Evolutionary conservation across 345 rosid species (phyloP).

Genomic region (Gossypium anomalum): DNA sequence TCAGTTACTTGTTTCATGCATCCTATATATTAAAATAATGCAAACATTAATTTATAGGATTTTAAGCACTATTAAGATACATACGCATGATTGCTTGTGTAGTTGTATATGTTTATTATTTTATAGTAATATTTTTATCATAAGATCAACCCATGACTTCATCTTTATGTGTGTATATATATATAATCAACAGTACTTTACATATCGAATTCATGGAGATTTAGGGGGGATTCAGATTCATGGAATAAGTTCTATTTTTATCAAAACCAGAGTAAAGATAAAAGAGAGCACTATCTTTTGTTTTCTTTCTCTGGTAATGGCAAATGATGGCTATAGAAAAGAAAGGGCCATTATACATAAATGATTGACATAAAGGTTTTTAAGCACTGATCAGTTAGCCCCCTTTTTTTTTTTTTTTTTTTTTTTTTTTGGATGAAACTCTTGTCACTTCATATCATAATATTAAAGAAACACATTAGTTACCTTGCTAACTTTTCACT

Average conservation of each 20-base stretch:
- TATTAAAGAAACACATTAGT: conserved; percentile 4
- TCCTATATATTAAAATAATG: background rate
- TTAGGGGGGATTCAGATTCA: background rate
- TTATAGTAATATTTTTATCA: background rate
- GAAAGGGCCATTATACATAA: conserved; percentile 21
- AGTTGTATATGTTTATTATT: background rate
- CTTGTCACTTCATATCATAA: conserved; percentile 3
- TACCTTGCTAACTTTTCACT: background rate
- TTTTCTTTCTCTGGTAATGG: conserved; percentile 7
- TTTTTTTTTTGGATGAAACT: background rate
- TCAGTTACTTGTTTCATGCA: background rate
- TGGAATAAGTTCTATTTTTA: conserved; percentile 2
- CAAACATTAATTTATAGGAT: background rate
- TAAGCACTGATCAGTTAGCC: background rate
- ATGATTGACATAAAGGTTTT: conserved; percentile 28
- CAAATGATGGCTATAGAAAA: conserved; percentile 20
- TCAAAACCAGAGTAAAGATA: background rate
- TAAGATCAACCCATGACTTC: background rate
- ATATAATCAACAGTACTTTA: background rate
- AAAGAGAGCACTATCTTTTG: background rate
- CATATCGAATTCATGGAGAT: background rate
- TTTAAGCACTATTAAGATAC: background rate
- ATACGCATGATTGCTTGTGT: background rate
- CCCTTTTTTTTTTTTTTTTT: too few species aligned
- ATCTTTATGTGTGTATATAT: background rate